Evolutionary conservation across 129 eudicot genomes (phyloP).

Genomic region (Deinandra increscens): DNA sequence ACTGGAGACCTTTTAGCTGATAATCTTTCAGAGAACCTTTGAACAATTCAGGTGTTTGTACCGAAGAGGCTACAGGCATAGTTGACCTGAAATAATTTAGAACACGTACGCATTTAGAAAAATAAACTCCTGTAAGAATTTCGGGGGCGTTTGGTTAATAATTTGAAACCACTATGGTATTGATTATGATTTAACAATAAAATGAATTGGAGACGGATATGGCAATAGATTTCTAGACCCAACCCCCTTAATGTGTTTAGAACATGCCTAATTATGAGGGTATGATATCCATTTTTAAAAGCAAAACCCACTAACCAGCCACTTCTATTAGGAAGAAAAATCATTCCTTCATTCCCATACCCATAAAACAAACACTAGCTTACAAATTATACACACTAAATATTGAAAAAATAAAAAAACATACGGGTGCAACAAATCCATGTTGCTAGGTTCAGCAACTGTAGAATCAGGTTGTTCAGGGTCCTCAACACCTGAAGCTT

Average conservation of each 20-base stretch:
- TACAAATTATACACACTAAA: neutral
- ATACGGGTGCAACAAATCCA: slow-evolving; percentile 89
- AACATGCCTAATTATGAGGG: neutral
- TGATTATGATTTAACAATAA: neutral
- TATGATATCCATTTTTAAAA: neutral
- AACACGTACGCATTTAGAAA: slow-evolving; percentile 7
- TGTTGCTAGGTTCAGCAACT: slow-evolving; percentile 72
- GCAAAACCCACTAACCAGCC: neutral
- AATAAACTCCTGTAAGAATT: slow-evolving; percentile 8
- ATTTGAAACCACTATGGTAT: neutral
- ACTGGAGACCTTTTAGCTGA: slow-evolving; percentile 96
- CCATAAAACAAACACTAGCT: neutral
- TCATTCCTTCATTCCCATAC: slow-evolving; percentile 6
- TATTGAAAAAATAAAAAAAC: slow-evolving; percentile 19
- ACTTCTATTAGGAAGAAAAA: neutral
- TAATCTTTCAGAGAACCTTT: slow-evolving; percentile 91
- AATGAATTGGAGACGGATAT: neutral
- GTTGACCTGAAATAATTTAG: slow-evolving; percentile 55
- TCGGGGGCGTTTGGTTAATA: neutral
- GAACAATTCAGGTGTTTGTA: slow-evolving; percentile 80
- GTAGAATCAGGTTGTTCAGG: slow-evolving; percentile 51
- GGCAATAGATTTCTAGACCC: slow-evolving; percentile 5
- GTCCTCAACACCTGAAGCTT: slow-evolving; percentile 50
- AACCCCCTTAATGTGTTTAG: neutral
- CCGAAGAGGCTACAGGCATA: slow-evolving; percentile 94